These are phyloP conservation scores for Paraphysoderma sedebokerense DNA, from an alignment of 371 early-diverging fungal genomes.

Conservation along the genomic window DNA sequence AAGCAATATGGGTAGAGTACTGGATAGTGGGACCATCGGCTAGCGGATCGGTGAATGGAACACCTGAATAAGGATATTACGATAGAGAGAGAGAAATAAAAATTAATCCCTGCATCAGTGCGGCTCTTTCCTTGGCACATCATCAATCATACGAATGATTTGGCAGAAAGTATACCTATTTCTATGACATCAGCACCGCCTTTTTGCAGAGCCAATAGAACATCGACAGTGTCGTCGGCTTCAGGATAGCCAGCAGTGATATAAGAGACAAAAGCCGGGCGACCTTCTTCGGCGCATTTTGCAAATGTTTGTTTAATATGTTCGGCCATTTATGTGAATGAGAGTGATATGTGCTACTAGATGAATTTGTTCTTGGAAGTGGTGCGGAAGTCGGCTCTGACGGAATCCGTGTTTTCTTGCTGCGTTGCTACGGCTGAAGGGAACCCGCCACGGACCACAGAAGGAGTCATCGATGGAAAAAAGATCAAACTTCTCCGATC, in stretches of 20 bases:
- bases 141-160: not conserved
- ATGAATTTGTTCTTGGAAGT: no score
- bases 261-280: constrained; percentile 80
- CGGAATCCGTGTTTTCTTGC: no score
- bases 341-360: no score
- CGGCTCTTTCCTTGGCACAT: not conserved
- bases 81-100: not conserved
- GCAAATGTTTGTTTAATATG: constrained; percentile 11
- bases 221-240: constrained; percentile 52
- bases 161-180: constrained; percentile 40
- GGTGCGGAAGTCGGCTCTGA: no score
- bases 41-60: constrained; percentile 95
- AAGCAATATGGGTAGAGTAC: constrained; percentile 20
- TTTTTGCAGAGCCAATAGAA: constrained; percentile 64
- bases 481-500: no score
- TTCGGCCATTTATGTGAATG: no score
- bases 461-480: no score
- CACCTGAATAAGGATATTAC: no score
- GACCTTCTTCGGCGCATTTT: constrained; percentile 7
- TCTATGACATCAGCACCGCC: constrained; percentile 95
- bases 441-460: no score
- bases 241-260: constrained; percentile 84
- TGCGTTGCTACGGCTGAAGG: no score
- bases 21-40: constrained; percentile 96
- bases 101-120: no score